Base-by-base conservation (phyloP, 176 grass and related monocot species). In the Thinopyrum elongatum region DNA sequence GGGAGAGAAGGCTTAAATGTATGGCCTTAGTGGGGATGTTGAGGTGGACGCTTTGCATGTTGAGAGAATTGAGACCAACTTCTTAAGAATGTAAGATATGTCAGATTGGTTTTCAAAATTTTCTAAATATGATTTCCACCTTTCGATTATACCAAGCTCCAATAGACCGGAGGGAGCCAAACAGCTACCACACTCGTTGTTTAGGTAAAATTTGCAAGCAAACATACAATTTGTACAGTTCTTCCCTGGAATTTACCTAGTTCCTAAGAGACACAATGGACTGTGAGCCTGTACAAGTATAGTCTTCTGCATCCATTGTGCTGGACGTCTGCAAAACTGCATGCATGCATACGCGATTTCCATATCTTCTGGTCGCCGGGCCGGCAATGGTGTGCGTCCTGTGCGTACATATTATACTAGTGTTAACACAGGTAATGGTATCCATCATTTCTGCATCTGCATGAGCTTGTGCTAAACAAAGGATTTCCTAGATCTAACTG, bases 281-380 rank as follows among this genome's bases (percentile, higher is more conserved):
- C 10, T 47, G 63, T 34, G 25, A 70, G 6, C 6, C 53, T 67
- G 15, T 65, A 31, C 23, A 31, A 31, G 25, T 62, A 29, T 63
- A 70, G 28, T 82, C 41, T 82, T 34, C 7, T 67, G 16, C 17
- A 70, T 69, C 44, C 26, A 30, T 55, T 34, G 30, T 68, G 80
- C 53, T 84, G 57, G 36, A 46, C 25, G 44, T 76, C 36, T 51
- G 39, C 71, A 74, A 74, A 74, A 74, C 71, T 46, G 39, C 23
- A 47, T 47, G 71, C 8, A 34, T 74, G 71, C 8, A 34, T 65
- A 51, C 12, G 1, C 12, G 55, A 62, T 47, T 70, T 49, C 73
- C 35, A 68, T 88, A 69, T 68, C 80, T 31, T 75, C 64, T 49
- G 27, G 80, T 69, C 33, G 57, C 17, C 47, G 17, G 1, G 46